Base-by-base conservation (phyloP, 2,329 filamentous ascomycete species). In the Pseudogymnoascus sp. region DNA sequence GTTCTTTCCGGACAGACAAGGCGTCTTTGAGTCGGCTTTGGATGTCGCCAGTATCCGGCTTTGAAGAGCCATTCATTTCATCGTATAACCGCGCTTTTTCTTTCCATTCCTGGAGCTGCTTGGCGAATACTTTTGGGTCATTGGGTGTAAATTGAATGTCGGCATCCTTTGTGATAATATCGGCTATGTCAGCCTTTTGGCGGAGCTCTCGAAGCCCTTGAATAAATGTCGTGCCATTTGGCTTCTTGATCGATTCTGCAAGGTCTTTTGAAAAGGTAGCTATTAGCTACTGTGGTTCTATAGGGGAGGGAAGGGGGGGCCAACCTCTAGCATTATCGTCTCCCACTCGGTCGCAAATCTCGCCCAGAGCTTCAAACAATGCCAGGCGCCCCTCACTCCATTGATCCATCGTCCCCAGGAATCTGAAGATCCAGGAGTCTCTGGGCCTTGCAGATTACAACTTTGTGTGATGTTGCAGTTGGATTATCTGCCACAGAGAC, bases 311-410 rank as follows among this genome's bases (percentile, higher is more conserved):
- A 35, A 45, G 40, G 10, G 3, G 52, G 5, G 36, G 55, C 60
- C 10, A 35, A 37, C 60, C 60, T 58, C 25, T 59, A 25, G 48
- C 60, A 35, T 35, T 15, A 8, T 59, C 60, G 36, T 35, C 31
- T n/a, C 48, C 31, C 27, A 61, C 33, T 2, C 45, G 27, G 21
- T 37, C 15, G 21, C 60, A 61, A 35, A 61, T 58, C 45, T 61
- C 27, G n/a, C 27, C 27, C 4, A 61, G 29, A 60, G 60, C 45
- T 58, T 39, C 48, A 37, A 61, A 61, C 33, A 61, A 27, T 6
- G 60, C 60, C 27, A 61, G 45, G 1, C 25, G 60, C 31, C 45
- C 60, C 18, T 61, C 60, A 18, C 45, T 29, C 42, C 59, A 60
- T 15, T 10, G 35, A n/a, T 58, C 59, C 59, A 60, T 60, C 18